phyloP scores from a whole-genome alignment of 2,329 filamentous ascomycete species.

The Cytospora paraplurivora region DNA sequence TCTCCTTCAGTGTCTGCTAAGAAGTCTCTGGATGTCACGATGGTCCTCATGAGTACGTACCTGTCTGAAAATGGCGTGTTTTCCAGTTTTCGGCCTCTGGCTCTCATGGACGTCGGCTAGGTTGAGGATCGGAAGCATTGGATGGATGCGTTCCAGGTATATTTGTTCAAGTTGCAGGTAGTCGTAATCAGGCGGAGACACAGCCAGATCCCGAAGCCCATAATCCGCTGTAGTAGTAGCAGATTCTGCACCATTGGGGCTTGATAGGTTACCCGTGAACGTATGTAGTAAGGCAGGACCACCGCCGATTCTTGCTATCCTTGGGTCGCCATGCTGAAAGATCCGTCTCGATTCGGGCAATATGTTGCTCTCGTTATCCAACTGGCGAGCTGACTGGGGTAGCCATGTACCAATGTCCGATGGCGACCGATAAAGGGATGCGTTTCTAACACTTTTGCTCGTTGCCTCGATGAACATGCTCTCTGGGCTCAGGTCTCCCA shows the following conservation, averaged over 20 bases:
- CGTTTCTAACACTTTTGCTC: conserved; percentile 3
- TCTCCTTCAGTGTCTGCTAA: not conserved
- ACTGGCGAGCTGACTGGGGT: conserved; percentile 43
- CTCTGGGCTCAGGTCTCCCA: conserved; percentile 37
- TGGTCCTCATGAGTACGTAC: not conserved
- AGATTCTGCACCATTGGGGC: not conserved
- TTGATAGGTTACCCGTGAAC: not conserved
- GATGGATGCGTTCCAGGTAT: conserved; percentile 56
- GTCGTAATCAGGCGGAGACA: conserved; percentile 50
- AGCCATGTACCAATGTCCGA: conserved; percentile 27
- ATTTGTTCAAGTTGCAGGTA: conserved; percentile 48
- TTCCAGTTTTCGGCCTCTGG: conserved; percentile 38
- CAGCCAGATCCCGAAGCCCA: conserved; percentile 44
- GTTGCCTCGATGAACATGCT: conserved; percentile 37
- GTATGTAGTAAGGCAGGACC: not conserved
- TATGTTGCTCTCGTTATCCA: conserved; percentile 32
- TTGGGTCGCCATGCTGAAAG: not conserved
- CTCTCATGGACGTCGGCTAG: conserved; percentile 37
- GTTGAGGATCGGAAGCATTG: conserved; percentile 56
- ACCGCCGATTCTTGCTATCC: not conserved
- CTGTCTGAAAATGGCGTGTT: conserved; percentile 49
- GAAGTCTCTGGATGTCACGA: too few species aligned
- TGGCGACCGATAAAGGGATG: conserved; percentile 12
- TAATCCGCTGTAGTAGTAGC: not conserved
- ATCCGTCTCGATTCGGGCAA: not conserved